phyloP scores from a whole-genome alignment of 331 rosid genomes.

The Quercus lobata region DNA sequence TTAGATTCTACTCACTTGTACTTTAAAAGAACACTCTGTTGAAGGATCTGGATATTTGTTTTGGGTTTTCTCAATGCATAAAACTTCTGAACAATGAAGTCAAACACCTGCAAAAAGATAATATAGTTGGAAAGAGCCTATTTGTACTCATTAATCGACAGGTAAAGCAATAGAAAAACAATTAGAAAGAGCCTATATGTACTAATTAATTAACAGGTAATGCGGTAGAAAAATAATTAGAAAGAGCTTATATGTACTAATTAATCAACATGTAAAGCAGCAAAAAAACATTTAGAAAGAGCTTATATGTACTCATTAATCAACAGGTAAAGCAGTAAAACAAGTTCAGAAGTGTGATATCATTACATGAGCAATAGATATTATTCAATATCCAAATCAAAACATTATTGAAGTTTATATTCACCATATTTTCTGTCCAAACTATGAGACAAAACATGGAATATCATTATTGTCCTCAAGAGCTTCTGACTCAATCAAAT shows the following conservation, averaged over 20 bases:
- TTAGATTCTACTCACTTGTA: constrained; percentile 67
- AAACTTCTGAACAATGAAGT: constrained; percentile 93
- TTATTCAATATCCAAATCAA: not conserved
- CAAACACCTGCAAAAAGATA: constrained; percentile 68
- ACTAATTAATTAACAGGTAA: too few relatives aligned
- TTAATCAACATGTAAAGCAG: too few relatives aligned
- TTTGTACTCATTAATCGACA: not conserved
- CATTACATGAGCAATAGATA: not conserved
- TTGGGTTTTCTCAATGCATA: constrained; percentile 93
- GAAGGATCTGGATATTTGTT: constrained; percentile 97
- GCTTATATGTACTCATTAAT: not conserved
- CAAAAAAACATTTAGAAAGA: not conserved
- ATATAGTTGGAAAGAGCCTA: constrained; percentile 1
- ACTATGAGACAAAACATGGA: not conserved
- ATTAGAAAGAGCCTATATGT: too few relatives aligned
- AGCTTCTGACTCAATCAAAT: not conserved
- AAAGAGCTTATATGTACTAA: too few relatives aligned
- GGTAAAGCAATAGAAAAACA: too few relatives aligned
- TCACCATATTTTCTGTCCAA: not conserved
- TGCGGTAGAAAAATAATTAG: too few relatives aligned
- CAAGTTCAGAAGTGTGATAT: not conserved
- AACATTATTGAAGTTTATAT: not conserved
- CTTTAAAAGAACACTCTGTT: constrained; percentile 90
- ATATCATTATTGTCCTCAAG: not conserved
- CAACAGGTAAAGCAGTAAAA: not conserved